Base-by-base conservation (phyloP, 306 rosid genomes). In the Corylus heterophylla region DNA sequence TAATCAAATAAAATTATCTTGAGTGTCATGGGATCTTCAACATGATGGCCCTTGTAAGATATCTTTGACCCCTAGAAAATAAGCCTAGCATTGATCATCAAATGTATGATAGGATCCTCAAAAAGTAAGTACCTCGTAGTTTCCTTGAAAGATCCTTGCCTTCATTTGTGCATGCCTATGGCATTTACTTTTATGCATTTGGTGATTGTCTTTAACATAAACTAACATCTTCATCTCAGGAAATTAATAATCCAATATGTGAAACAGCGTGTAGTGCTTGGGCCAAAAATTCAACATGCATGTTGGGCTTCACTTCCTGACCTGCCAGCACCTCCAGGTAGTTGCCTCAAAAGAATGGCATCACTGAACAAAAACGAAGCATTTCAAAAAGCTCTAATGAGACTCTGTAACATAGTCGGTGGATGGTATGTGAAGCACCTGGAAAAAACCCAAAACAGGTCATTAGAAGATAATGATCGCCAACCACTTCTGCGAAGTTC, bases 171-270 rank as follows among this genome's bases (percentile, higher is more conserved):
- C 45, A 42, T 42, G 45, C 7, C 45, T 42, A 6, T 42, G 45
- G 45, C 8, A 42, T 42, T 42, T 42, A 42, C 45, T 42, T 42
- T 42, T 5, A 42, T 42, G 8, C 7, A 42, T 42, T 42, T 42
- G 45, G 45, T 42, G 45, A 42, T 49, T 80, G 63, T 76, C 35
- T 75, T 85, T 80, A 74, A 58, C 78, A 45, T 54, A 72, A 22
- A 13, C 75, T 71, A 67, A 18, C 74, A 52, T 75, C 78, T 68
- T 79, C 71, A 70, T 89, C 80, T 74, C 91, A 95, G 98, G 92
- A 83, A 88, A 81, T 73, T 92, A 92, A 78, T 92, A 86, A 85
- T 92, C 83, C 96, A 92, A 80, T 95, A 95, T 80, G 95, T 80
- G 76, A 90, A 88, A 85, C 81, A 89, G 74, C 98, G 96, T 74